Evolutionary conservation across 768 basidiomycete genomes (phyloP).

Genomic region (Calocybe cyanea): DNA sequence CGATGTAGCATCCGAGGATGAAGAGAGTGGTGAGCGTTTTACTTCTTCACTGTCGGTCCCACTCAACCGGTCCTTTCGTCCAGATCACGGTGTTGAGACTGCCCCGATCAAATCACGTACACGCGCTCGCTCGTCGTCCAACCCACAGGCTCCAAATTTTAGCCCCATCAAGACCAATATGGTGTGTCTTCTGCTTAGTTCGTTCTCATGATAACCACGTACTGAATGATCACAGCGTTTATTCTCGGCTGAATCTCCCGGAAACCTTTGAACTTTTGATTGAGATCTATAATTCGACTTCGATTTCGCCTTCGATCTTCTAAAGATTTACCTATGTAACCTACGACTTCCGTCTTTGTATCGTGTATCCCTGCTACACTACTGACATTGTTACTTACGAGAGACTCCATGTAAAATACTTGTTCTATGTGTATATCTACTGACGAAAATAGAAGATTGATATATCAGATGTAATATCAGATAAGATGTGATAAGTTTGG

Average conservation of each 20-base stretch:
- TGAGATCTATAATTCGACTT: conserved; percentile 17
- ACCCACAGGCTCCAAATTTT: conserved; percentile 28
- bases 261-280: conserved; percentile 24
- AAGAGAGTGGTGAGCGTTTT: conserved; percentile 3
- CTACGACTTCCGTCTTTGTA: too few relatives aligned
- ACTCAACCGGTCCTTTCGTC: neutral
- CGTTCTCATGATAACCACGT: neutral
- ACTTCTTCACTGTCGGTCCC: too few relatives aligned
- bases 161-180: conserved; percentile 12
- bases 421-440: neutral
- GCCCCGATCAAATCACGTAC: conserved; percentile 14
- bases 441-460: too few relatives aligned
- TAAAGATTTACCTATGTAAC: too few relatives aligned
- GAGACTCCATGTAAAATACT: too few relatives aligned
- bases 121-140: conserved; percentile 32
- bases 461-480: too few relatives aligned
- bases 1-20: neutral
- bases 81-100: neutral
- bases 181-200: conserved; percentile 8
- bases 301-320: conserved; percentile 5
- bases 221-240: conserved; percentile 19
- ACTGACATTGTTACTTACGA: too few relatives aligned
- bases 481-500: conserved; percentile 10
- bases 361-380: too few relatives aligned
- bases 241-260: conserved; percentile 41